Conservation (phyloP, 495 filamentous ascomycete genomes). For the Aspergillus nanangensis region DNA sequence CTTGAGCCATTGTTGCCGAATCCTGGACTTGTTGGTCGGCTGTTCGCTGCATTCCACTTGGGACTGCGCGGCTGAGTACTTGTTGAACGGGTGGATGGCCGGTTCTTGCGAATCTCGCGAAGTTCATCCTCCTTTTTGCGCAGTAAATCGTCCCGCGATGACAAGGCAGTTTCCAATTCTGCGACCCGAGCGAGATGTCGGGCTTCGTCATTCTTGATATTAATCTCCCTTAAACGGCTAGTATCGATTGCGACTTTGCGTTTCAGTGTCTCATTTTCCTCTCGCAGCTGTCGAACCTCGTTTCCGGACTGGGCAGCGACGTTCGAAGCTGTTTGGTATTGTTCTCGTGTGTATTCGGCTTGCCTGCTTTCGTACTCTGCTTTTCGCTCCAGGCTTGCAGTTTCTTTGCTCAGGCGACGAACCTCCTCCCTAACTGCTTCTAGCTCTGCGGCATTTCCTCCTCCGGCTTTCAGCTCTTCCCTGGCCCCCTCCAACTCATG, state of each 20-base stretch:
- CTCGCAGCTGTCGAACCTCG: conserved; percentile 47
- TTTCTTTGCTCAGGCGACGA: conserved; percentile 37
- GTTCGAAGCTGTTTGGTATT: conserved; percentile 62
- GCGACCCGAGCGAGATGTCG: conserved; percentile 36
- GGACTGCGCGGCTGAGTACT: conserved; percentile 45
- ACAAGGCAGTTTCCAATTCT: conserved; percentile 44
- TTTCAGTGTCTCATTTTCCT: conserved; percentile 42
- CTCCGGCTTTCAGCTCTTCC: conserved; percentile 42
- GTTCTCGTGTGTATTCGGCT: conserved; percentile 54
- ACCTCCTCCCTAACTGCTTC: conserved; percentile 42
- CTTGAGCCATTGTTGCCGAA: conserved; percentile 30
- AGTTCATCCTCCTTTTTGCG: conserved; percentile 59
- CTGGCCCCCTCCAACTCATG: conserved; percentile 46
- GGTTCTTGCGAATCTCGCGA: conserved; percentile 48
- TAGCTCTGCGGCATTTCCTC: conserved; percentile 45
- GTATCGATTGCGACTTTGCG: conserved; percentile 49
- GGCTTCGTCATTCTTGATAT: conserved; percentile 34
- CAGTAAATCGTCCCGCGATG: conserved; percentile 43
- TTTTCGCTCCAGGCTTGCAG: conserved; percentile 40
- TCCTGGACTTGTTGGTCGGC: conserved; percentile 43
- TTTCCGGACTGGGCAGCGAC: conserved; percentile 42
- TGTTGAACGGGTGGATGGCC: conserved; percentile 41
- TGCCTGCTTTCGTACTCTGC: conserved; percentile 48
- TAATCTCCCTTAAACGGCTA: conserved; percentile 46
- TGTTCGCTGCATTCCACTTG: conserved; percentile 30